phyloP scores from a whole-genome alignment of 805 yeast genomes.

The Candida andamanensis region DNA sequence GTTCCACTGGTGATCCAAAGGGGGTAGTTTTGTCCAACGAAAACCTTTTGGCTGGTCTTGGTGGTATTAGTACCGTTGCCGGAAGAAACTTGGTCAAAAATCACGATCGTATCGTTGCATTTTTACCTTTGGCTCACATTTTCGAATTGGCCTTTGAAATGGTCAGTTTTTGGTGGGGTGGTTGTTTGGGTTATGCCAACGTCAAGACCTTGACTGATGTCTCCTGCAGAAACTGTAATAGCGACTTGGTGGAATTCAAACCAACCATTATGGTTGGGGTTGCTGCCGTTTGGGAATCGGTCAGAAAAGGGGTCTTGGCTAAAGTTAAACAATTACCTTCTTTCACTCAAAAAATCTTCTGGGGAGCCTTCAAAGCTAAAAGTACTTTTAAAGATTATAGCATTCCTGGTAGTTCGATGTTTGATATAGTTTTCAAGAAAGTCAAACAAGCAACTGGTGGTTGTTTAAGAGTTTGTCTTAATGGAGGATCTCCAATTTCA shows the following conservation, averaged over 20 bases:
- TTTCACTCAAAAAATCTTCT: conserved; percentile 71
- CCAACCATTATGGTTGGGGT: conserved; percentile 98
- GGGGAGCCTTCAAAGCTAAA: conserved; percentile 83
- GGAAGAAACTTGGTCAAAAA: conserved; percentile 44
- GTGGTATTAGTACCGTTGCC: conserved; percentile 70
- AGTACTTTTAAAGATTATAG: conserved; percentile 53
- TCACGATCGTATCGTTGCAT: conserved; percentile 74
- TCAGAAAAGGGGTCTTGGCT: conserved; percentile 83
- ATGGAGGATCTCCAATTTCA: conserved; percentile 92
- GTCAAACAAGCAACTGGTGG: conserved; percentile 96
- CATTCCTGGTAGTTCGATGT: conserved; percentile 67
- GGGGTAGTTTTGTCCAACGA: conserved; percentile 69
- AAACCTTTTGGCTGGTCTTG: conserved; percentile 77
- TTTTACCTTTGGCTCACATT: conserved; percentile 94
- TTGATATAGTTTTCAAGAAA: conserved; percentile 82
- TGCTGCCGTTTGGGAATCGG: conserved; percentile 96
- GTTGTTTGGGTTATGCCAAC: conserved; percentile 80
- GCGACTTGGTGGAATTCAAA: conserved; percentile 80
- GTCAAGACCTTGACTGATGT: conserved; percentile 86
- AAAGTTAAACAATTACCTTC: conserved; percentile 67
- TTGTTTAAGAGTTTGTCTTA: conserved; percentile 60
- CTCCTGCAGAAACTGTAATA: conserved; percentile 77
- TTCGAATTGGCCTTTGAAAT: conserved; percentile 89
- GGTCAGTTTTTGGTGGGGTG: conserved; percentile 82
- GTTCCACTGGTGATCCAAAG: conserved; percentile 81